A percentile compares a stretch with the other conserved stretches of the same genome.
phyloP scores from a whole-genome alignment of 768 basidiomycete species.

The Suillus luteus region DNA sequence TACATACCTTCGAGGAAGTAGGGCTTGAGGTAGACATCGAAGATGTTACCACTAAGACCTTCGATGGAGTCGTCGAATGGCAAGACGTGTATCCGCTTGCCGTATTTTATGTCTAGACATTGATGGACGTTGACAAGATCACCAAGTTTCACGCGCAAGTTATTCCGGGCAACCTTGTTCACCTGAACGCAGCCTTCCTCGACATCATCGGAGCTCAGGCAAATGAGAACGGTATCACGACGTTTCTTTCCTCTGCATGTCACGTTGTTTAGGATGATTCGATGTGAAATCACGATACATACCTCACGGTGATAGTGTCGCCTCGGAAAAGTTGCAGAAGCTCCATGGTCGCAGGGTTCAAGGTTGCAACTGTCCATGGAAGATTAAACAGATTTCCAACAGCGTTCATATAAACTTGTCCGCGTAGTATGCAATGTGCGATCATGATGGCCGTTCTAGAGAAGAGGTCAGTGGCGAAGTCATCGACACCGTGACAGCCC shows the following conservation, averaged over 20 bases:
- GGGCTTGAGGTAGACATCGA: slow-evolving; percentile 98
- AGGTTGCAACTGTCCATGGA: slow-evolving; percentile 70
- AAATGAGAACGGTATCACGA: slow-evolving; percentile 96
- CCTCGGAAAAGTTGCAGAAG: slow-evolving; percentile 90
- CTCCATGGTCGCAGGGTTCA: slow-evolving; percentile 98
- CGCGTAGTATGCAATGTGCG: too few relatives aligned
- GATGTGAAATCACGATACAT: slow-evolving; percentile 22
- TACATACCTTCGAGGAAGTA: slow-evolving; percentile 92
- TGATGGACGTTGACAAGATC: slow-evolving; percentile 96
- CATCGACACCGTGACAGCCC: too few relatives aligned
- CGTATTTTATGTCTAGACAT: slow-evolving; percentile 98
- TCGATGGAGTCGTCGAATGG: slow-evolving; percentile 97
- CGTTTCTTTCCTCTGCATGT: slow-evolving; percentile 88
- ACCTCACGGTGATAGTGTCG: slow-evolving; percentile 95
- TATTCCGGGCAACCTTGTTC: slow-evolving; percentile 99
- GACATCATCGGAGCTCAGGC: slow-evolving; percentile 92
- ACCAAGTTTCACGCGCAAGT: slow-evolving; percentile 95
- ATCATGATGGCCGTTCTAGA: too few relatives aligned
- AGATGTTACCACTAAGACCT: slow-evolving; percentile 96
- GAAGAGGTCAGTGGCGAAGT: too few relatives aligned
- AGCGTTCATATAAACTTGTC: slow-evolving; percentile 33
- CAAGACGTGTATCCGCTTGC: slow-evolving; percentile 94
- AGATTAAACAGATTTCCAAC: slow-evolving; percentile 20
- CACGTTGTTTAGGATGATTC: slow-evolving; percentile 6
- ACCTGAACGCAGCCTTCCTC: slow-evolving; percentile 98